Evolutionary conservation across 1,284 basidiomycete species (phyloP), one percentile per base, ranked within the genome.

Genomic region (Melampsora americana): DNA sequence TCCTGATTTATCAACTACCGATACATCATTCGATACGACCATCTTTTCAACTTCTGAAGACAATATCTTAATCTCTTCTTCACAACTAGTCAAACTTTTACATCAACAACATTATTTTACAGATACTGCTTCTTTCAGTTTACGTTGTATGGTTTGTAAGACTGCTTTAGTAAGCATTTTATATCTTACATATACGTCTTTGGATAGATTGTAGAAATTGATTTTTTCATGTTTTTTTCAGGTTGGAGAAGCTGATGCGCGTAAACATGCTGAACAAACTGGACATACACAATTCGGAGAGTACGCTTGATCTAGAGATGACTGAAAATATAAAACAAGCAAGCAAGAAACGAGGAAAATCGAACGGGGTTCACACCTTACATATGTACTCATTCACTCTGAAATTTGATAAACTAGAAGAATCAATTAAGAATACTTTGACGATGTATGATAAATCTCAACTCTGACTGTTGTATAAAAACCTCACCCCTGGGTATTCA

Each of bases 261-360:
- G 91, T 48, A 87, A 87, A 61, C 94, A 97, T 83, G 94, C 95
- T 2, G 87, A 87, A 80, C 84, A 88, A 82, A 96, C 93, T 0
- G 92, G 93, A 0, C 94, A 96, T 84, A 86, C 87, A 44, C 86
- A 87, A 68, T 96, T 96, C 81, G 93, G 93, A 75, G 93, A 97
- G 83, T 95, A 92, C 35, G 53, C 53, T 5, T 71, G 32, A 71
- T n/a, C n/a, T n/a, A n/a, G n/a, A n/a, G n/a, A n/a, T n/a, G n/a
- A n/a, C n/a, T n/a, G n/a, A n/a, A n/a, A n/a, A n/a, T n/a, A n/a
- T n/a, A n/a, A n/a, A n/a, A n/a, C n/a, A n/a, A 35, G 35, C 5
- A 35, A 9, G 35, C 3, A 35, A 35, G 35, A 35, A 35, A 35
- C 5, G 35, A 35, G 35, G 39, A 42, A 42, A 1, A 12, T 42